Base-by-base conservation (phyloP, 176 grass and related monocot species). In the Triticum timopheevii region DNA sequence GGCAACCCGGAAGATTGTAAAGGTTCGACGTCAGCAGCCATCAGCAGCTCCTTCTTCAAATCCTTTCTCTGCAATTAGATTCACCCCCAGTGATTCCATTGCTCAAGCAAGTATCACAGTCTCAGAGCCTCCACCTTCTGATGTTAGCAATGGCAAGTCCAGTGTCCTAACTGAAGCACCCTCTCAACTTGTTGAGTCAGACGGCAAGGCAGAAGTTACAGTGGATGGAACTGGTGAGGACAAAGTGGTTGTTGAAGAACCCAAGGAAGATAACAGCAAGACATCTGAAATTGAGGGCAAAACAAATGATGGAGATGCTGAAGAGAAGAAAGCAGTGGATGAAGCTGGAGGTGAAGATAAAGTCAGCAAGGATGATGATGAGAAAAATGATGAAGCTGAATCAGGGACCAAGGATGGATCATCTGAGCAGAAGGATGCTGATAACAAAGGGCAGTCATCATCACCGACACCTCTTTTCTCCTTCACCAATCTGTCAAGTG, bases 401-500 rank as follows among this genome's bases (percentile, higher is more conserved):
- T 82, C 81, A 45, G 85, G 83, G 47, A 62, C 9, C 36, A 91
- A 82, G 64, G 86, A 72, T 81, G 86, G 52, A 27, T 49, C 61
- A 36, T 12, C 89, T 73, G 80, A 84, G 92, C 80, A 85, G 59
- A 86, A 85, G 82, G 86, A 85, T 62, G 79, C 67, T 78, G 92
- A 92, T 69, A 82, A 79, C 34, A 93, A 91, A 82, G 95, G 77
- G 17, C 69, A 86, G 34, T 20, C 82, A 58, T 61, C 69, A 85
- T 65, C 83, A 6, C 22, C 58, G 35, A 35, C 81, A 64, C 88
- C 94, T 35, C 77, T 96, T 34, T 96, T 92, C 83, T 96, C 97
- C 33, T 99, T 99, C 80, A 90, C 86, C 67, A 92, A 93, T 66
- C 80, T 99, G 68, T 99, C 97, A 84, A 96, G 97, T 89, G 83